Base-by-base conservation (phyloP, 768 basidiomycete species). In the Krasilnikovozyma curviuscula region DNA sequence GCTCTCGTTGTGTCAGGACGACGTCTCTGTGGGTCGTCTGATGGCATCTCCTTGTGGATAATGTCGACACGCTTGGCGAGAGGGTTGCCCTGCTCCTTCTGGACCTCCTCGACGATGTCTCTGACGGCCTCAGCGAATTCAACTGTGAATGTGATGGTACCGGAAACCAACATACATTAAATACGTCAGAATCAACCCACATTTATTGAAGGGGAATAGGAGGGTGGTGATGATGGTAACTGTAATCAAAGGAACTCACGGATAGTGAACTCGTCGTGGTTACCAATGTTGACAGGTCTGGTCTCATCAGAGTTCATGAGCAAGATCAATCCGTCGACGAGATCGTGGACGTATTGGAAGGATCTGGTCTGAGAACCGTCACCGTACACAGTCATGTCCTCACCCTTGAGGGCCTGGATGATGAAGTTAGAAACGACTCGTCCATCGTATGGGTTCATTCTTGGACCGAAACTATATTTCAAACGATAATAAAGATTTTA, bases 251-350 rank as follows among this genome's bases (percentile, higher is more conserved):
- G 41, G 18, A 28, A 42, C 41, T 25, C 5, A 42, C 41, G 76
- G 58, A 98, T 91, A 37, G 83, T 86, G 65, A 88, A 93, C 70
- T 98, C 93, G 64, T 95, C 85, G 44, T 78, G 69, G 59, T 86
- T 88, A 50, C 93, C 93, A 56, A 98, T 78, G 73, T 98, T 98
- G 65, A 91, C 84, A 1, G 93, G 93, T 29, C 84, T 80, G 46
- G 81, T 73, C 67, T 93, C 86, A 61, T 75, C 68, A 16, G 86
- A 86, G 71, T 89, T 93, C 93, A 98, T 98, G 56, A 89, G 71
- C 19, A 77, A 75, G 62, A 88, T 65, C 30, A 64, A 55, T 57
- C 91, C 93, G 61, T 95, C 88, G 61, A 91, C 72, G 54, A 98
- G 76, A 65, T 98, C 93, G 69, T 98, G 93, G 51, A 98, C 79